A percentile compares a stretch with the other conserved stretches of the same genome.
Evolutionary conservation across 148 eudicot species (phyloP).

Genomic region (Cornus florida): DNA sequence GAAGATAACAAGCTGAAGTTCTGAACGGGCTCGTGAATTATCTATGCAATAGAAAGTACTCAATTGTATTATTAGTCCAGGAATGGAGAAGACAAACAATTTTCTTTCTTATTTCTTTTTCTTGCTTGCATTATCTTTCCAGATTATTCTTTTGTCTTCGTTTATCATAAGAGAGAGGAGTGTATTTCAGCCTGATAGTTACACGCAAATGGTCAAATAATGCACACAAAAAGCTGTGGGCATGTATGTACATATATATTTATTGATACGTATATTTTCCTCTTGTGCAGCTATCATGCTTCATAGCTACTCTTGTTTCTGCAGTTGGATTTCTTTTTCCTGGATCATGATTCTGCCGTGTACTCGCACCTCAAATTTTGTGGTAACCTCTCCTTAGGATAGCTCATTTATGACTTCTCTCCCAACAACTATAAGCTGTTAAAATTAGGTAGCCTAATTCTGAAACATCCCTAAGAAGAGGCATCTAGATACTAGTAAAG

Average conservation of each 20-base stretch:
- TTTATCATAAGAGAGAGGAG: background rate
- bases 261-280: too few species aligned
- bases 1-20: slow-evolving; percentile 27
- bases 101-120: background rate
- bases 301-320: background rate
- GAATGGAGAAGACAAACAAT: too few species aligned
- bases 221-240: background rate
- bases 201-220: background rate
- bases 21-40: background rate
- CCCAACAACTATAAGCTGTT: too few species aligned
- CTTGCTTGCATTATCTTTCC: background rate
- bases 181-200: background rate
- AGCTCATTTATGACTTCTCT: too few species aligned
- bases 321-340: background rate
- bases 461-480: too few species aligned
- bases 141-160: background rate
- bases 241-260: too few species aligned
- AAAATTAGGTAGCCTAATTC: too few species aligned
- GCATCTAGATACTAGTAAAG: too few species aligned
- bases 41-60: background rate
- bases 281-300: too few species aligned
- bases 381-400: too few species aligned
- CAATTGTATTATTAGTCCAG: background rate
- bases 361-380: too few species aligned
- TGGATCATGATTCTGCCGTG: too few species aligned